Conservation (phyloP, 352 stramenopile species). For the Aphanomyces stellatus region DNA sequence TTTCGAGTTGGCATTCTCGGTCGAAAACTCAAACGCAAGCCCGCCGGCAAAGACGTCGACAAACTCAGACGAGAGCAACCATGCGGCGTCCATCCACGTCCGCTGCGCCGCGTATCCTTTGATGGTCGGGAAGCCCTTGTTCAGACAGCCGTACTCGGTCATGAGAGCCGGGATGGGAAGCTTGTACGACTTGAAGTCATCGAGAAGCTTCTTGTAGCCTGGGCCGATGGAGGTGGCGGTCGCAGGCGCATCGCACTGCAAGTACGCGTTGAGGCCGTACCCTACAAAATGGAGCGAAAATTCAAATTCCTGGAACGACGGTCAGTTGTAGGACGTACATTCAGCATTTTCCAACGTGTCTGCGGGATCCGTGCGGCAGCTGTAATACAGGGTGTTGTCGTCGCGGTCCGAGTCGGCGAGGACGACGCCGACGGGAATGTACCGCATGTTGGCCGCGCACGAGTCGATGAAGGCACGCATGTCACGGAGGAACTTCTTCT, state of each 20-base stretch:
- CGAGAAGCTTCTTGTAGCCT: slow-evolving; percentile 50
- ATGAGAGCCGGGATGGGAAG: slow-evolving; percentile 70
- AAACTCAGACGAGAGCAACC: slow-evolving; percentile 40
- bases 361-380: too few relatives aligned
- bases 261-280: slow-evolving; percentile 81
- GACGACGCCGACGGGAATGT: too few relatives aligned
- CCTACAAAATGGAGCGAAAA: slow-evolving; percentile 15
- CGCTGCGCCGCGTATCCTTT: slow-evolving; percentile 55
- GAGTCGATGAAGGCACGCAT: too few relatives aligned
- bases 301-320: too few relatives aligned
- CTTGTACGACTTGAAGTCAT: slow-evolving; percentile 54
- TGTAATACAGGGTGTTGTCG: too few relatives aligned
- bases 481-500: too few relatives aligned
- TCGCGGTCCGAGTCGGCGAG: too few relatives aligned
- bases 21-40: slow-evolving; percentile 80
- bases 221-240: slow-evolving; percentile 21
- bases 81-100: slow-evolving; percentile 49
- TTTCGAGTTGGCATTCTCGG: slow-evolving; percentile 59
- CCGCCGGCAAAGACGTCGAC: slow-evolving; percentile 50
- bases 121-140: slow-evolving; percentile 42
- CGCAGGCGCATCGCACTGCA: slow-evolving; percentile 51
- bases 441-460: too few relatives aligned
- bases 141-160: slow-evolving; percentile 75
- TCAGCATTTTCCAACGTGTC: too few relatives aligned
- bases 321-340: too few relatives aligned